Evolutionary conservation across 1,284 basidiomycete species (phyloP), one percentile per base, ranked within the genome.

Genomic region (Pascua sp.): DNA sequence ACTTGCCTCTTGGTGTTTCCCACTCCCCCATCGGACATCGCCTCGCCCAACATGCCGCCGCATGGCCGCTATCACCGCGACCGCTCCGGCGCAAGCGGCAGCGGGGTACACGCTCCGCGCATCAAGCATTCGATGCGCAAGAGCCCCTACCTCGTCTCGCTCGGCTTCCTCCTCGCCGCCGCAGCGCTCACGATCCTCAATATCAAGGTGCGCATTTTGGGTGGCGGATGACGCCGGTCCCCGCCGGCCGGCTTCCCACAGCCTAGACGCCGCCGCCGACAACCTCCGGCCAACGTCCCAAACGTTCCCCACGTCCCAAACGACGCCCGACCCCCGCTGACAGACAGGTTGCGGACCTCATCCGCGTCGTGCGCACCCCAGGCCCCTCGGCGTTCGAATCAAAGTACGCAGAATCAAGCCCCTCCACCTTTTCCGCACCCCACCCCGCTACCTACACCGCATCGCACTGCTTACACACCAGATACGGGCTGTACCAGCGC

Each of bases 401-500:
- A 16, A 72, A 71, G 76, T 77, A 44, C 60, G 68, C 16, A 8
- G 18, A 9, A 11, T 42, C n/a, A n/a, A n/a, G n/a, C n/a, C n/a
- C n/a, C n/a, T n/a, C 43, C 40, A 17, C 46, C 32, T 38, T 1
- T 36, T 4, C 38, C 9, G 42, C 41, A 15, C n/a, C 24, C 24
- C 24, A 32, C 24, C 24, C 24, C 24, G n/a, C n/a, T n/a, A n/a
- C n/a, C n/a, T n/a, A n/a, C n/a, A 32, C 24, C 24, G 24, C 24
- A 32, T 32, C 24, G 24, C 15, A 49, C 42, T 51, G 50, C 40
- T 43, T 39, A 43, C 41, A 47, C 47, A 16, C 1, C 46, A 78
- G 76, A 61, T 78, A 78, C 51, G 76, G 76, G 16, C 65, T 78
- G 11, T 78, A 75, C 50, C 62, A 67, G 50, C 73, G 76, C 55